Base-by-base conservation (phyloP, 108 stramenopile genomes). In the Cylindrotheca closterium region DNA sequence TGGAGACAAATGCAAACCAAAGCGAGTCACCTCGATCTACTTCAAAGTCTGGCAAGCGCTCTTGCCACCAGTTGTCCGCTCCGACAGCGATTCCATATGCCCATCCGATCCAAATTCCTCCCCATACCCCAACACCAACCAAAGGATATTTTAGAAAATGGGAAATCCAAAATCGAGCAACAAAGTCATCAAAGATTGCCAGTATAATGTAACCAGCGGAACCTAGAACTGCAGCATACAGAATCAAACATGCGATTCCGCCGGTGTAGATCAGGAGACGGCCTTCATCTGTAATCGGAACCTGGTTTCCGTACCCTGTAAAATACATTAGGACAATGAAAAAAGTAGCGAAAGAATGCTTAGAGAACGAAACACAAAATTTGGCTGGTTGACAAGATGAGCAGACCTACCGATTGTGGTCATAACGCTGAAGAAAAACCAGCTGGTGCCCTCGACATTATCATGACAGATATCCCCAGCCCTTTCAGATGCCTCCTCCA, bases 251-350 rank as follows among this genome's bases (percentile, higher is more conserved):
- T 17, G 80, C 3, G 33, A 77, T 78, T n/a, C 83, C 79, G 21
- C 78, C 2, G 2, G 69, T 71, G 47, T 34, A 67, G 24, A 78
- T 47, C 32, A 84, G 17, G 18, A 62, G 18, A 32, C 79, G 50
- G 3, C 79, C 83, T 19, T 30, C 68, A 1, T 10, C 31, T 48
- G 79, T 74, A 1, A 34, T 23, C 21, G 83, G 83, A 55, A 70
- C 63, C 25, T 73, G 59, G 58, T 84, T 84, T 19, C 83, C 83
- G 49, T 78, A 80, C n/a, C 83, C 83, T 21, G 77, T 60, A 12
- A 65, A 64, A 4, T 73, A 78, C 63, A 74, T 70, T 21, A 74
- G 18, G 7, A 19, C n/a, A 24, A 25, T 10, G 10, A 28, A 50
- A 27, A n/a, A 23, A 34, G 4, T 8, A 60, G 27, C 17, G 15